Conservation (phyloP, 768 basidiomycete genomes). For the Amylocystis lapponica region DNA sequence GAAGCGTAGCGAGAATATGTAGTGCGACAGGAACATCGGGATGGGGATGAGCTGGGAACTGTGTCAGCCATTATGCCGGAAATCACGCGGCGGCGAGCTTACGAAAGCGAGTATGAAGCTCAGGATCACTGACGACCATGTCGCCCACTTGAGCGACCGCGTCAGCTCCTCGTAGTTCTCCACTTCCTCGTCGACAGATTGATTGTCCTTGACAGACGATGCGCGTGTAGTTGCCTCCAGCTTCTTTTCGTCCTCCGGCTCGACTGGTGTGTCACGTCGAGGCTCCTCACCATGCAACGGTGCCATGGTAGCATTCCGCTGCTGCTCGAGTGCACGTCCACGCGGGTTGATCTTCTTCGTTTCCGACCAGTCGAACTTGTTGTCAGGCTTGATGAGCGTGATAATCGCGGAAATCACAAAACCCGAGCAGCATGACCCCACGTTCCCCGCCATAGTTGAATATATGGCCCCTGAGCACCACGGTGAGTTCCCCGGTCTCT, state of each 20-base stretch:
- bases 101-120: not conserved
- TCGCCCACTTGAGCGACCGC: not conserved
- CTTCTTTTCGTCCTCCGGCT: not conserved
- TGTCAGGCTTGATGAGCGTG: not conserved
- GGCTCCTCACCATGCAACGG: not conserved
- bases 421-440: not conserved
- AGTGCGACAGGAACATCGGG: not conserved
- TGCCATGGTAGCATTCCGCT: too few relatives aligned
- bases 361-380: not conserved
- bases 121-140: not conserved
- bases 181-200: too few relatives aligned
- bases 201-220: not conserved
- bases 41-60: not conserved
- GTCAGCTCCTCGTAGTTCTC: not conserved
- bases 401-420: not conserved
- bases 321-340: not conserved
- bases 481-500: too few relatives aligned
- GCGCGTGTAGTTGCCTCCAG: not conserved
- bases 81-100: not conserved
- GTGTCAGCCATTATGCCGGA: not conserved
- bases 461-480: not conserved
- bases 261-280: not conserved
- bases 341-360: slow-evolving; percentile 1
- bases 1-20: slow-evolving; percentile 1
- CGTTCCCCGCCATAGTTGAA: not conserved